phyloP scores from a whole-genome alignment of 2,329 filamentous ascomycete genomes.

The Zasmidium cellare region DNA sequence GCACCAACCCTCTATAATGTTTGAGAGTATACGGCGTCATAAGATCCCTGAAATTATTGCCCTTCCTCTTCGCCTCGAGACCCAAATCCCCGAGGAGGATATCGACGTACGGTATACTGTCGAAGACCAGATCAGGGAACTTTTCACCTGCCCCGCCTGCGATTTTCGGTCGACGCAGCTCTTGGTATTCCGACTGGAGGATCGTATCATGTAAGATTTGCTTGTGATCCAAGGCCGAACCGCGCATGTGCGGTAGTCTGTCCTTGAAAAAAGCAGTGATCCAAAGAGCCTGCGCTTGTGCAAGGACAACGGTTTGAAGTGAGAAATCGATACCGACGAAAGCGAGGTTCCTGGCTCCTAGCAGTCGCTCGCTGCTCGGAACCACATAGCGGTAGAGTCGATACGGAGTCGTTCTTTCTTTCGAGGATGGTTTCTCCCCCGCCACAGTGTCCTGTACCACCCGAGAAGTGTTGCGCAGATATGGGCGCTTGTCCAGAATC shows the following conservation, averaged over 20 bases:
- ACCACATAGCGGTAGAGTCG: conserved; percentile 10
- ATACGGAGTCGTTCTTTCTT: background rate
- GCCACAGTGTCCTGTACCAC: background rate
- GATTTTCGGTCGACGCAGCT: conserved; percentile 1
- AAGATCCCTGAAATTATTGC: background rate
- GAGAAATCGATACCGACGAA: conserved; percentile 6
- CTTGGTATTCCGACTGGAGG: conserved; percentile 5
- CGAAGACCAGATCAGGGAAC: conserved; percentile 12
- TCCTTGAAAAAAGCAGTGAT: conserved; percentile 11
- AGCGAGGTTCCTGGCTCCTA: conserved; percentile 5
- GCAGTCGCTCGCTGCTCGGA: background rate
- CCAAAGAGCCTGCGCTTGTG: conserved; percentile 12
- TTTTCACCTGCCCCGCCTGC: conserved; percentile 4
- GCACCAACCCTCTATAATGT: conserved; percentile 7
- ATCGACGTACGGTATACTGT: conserved; percentile 12
- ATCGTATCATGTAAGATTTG: conserved; percentile 1
- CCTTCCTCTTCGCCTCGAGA: conserved; percentile 6
- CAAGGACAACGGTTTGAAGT: conserved; percentile 7
- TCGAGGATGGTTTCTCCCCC: background rate
- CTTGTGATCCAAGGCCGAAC: background rate
- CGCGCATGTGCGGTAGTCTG: background rate
- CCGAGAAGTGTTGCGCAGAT: background rate
- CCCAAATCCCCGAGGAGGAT: conserved; percentile 9
- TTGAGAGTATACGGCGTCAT: conserved; percentile 5
- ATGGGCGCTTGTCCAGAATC: background rate